Percentiles rank a stretch among this genome's conserved stretches.
Evolutionary conservation across 768 basidiomycete species (phyloP).

Genomic region (Phanerodontia chrysosporium): DNA sequence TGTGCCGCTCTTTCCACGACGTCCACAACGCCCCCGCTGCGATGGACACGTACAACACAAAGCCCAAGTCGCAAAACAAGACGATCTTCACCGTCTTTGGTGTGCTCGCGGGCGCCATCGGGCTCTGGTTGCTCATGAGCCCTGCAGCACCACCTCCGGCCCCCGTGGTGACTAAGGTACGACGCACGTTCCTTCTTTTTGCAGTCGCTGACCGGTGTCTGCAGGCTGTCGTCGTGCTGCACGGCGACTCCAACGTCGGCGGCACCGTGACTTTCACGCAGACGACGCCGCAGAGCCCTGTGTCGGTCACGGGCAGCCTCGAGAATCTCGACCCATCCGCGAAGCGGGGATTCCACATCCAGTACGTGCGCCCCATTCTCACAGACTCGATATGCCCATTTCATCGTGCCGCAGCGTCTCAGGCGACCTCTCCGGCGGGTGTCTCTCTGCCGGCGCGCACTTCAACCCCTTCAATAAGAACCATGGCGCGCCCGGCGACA

Average conservation of each 20-base stretch:
- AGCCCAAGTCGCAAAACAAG: constrained; percentile 6
- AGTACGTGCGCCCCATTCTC: constrained; percentile 41
- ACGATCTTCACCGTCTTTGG: constrained; percentile 3
- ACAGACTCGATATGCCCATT: not conserved
- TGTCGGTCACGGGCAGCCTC: constrained; percentile 60
- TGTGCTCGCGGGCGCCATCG: not conserved
- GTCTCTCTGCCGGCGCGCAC: constrained; percentile 66
- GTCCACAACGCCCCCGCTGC: not conserved
- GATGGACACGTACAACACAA: constrained; percentile 11
- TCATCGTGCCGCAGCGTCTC: constrained; percentile 19
- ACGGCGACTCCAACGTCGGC: constrained; percentile 52
- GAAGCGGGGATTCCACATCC: constrained; percentile 74
- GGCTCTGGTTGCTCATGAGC: constrained; percentile 8
- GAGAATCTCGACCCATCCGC: constrained; percentile 54
- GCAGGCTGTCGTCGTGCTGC: constrained; percentile 58
- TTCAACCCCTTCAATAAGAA: constrained; percentile 67
- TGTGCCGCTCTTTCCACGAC: not conserved
- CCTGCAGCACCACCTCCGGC: not conserved
- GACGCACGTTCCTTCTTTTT: not conserved
- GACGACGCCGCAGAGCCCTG: constrained; percentile 40
- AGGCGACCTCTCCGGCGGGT: constrained; percentile 67
- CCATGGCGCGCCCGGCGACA: constrained; percentile 61
- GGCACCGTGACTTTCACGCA: constrained; percentile 71
- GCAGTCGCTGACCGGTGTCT: not conserved
- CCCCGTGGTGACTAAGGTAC: constrained; percentile 9